These are phyloP conservation scores for Coniochaeta ligniaria DNA, from an alignment of 2,329 filamentous ascomycete species.

Conservation along the genomic window DNA sequence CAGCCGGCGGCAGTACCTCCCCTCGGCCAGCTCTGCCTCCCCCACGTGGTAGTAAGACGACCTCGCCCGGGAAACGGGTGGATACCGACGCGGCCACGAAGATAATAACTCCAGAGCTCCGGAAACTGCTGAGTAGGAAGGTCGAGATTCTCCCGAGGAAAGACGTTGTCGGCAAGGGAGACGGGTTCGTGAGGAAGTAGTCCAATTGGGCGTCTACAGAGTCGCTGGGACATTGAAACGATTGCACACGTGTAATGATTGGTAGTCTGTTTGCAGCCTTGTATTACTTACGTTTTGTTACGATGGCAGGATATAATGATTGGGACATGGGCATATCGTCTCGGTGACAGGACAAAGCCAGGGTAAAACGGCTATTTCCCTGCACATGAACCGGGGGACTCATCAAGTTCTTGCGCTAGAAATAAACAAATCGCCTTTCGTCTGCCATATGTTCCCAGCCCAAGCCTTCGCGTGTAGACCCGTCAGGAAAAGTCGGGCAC, in stretches of 20 bases:
- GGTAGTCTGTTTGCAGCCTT: not conserved
- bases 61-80: constrained; percentile 26
- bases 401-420: too few species aligned
- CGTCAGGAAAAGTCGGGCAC: too few species aligned
- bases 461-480: too few species aligned
- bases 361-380: too few species aligned
- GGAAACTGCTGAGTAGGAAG: constrained; percentile 42
- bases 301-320: not conserved
- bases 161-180: constrained; percentile 17
- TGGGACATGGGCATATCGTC: not conserved
- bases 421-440: too few species aligned
- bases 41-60: constrained; percentile 13
- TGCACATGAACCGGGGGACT: too few species aligned
- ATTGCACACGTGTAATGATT: not conserved
- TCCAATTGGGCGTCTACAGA: not conserved
- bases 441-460: too few species aligned
- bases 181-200: constrained; percentile 11
- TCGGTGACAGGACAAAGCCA: not conserved
- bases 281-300: not conserved
- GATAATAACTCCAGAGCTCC: constrained; percentile 50
- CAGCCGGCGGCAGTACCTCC: not conserved
- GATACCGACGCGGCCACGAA: constrained; percentile 25
- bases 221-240: not conserved
- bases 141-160: constrained; percentile 33
- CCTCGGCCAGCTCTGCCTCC: not conserved